Evolutionary conservation across 345 rosid species (phyloP).

Genomic region (Noccaea bulbosa): DNA sequence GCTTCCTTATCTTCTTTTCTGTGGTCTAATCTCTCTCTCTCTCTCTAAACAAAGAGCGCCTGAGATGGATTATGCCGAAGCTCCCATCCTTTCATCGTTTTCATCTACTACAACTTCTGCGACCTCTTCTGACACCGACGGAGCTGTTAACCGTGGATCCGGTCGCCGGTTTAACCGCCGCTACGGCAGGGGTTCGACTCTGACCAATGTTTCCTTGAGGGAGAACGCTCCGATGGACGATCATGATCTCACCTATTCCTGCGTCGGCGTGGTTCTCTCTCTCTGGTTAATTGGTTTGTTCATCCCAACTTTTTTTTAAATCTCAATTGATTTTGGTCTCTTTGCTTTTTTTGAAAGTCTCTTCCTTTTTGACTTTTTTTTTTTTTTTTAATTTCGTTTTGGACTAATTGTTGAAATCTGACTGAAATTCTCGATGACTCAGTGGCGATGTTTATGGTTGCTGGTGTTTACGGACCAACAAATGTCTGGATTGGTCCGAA

Average conservation of each 20-base stretch:
- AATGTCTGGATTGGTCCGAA: constrained; percentile 62
- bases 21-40: neutral
- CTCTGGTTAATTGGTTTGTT: constrained; percentile 72
- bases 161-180: neutral
- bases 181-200: neutral
- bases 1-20: neutral
- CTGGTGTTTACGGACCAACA: constrained; percentile 59
- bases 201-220: constrained; percentile 35
- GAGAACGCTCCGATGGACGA: neutral
- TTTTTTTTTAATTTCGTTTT: neutral
- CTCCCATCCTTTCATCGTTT: neutral
- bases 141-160: constrained; percentile 41
- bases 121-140: constrained; percentile 36
- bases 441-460: constrained; percentile 61
- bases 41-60: constrained; percentile 32
- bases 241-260: constrained; percentile 58
- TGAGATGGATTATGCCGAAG: constrained; percentile 41
- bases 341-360: constrained; percentile 8
- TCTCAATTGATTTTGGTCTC: constrained; percentile 7
- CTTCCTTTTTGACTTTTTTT: neutral
- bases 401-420: constrained; percentile 5
- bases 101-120: neutral
- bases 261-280: constrained; percentile 54
- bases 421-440: constrained; percentile 30
- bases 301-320: neutral